These are phyloP conservation scores for Ophiostoma ulmi DNA, from an alignment of 2,329 filamentous ascomycete genomes.

Conservation along the genomic window DNA sequence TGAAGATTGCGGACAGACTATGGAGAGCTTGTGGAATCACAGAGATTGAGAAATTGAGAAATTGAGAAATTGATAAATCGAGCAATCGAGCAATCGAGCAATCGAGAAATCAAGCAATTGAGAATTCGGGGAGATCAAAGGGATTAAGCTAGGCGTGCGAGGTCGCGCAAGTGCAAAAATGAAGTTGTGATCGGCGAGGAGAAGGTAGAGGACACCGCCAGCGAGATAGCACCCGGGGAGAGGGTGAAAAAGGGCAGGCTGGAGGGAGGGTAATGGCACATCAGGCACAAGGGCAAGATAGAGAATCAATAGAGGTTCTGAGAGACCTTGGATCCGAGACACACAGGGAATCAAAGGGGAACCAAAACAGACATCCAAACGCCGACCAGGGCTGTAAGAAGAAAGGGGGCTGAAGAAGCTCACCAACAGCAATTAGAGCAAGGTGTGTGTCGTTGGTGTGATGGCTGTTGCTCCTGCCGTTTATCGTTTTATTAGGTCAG, in stretches of 20 bases:
- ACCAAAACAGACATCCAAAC: background rate
- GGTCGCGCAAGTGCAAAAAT: background rate
- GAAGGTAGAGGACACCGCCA: constrained; percentile 1
- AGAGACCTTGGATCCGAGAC: background rate
- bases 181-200: constrained; percentile 5
- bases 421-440: background rate
- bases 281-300: background rate
- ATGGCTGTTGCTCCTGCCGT: background rate
- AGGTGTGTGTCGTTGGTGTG: constrained; percentile 6
- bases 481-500: constrained; percentile 6
- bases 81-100: background rate
- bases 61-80: background rate
- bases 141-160: background rate
- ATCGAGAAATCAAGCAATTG: background rate
- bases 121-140: background rate
- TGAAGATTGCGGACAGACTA: background rate
- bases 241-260: background rate
- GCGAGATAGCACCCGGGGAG: background rate
- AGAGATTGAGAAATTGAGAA: background rate
- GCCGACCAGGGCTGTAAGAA: background rate
- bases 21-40: background rate
- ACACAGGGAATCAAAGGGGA: constrained; percentile 4
- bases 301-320: background rate
- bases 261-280: background rate
- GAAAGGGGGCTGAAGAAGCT: constrained; percentile 12